phyloP scores from a whole-genome alignment of 768 basidiomycete genomes.

The Boletus huronensis region DNA sequence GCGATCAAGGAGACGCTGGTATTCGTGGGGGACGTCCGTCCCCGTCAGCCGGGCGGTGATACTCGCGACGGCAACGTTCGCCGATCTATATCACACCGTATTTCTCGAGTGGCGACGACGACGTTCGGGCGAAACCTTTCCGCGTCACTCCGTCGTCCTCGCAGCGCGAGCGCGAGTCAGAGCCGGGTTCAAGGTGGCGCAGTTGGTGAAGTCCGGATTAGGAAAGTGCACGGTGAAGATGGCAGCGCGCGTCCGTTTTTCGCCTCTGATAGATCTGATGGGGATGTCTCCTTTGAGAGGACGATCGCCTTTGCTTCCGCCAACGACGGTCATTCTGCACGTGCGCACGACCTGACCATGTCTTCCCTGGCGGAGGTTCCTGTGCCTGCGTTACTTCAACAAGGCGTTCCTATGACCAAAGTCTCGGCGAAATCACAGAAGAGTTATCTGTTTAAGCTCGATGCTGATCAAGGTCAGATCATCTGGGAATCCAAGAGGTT shows the following conservation, averaged over 20 bases:
- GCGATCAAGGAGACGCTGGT: slow-evolving; percentile 1
- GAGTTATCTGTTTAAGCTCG: slow-evolving; percentile 64
- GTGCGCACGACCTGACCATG: slow-evolving; percentile 5
- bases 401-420: slow-evolving; percentile 77
- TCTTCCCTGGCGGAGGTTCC: slow-evolving; percentile 37
- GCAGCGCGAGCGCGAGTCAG: slow-evolving; percentile 9
- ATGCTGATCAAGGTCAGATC: slow-evolving; percentile 78
- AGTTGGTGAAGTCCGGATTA: slow-evolving; percentile 20
- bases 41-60: not conserved
- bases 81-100: slow-evolving; percentile 35
- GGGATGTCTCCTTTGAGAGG: not conserved
- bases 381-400: slow-evolving; percentile 55
- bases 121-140: slow-evolving; percentile 31
- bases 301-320: not conserved
- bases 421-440: slow-evolving; percentile 77
- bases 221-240: slow-evolving; percentile 14
- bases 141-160: slow-evolving; percentile 15
- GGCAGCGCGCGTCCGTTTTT: not conserved
- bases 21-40: not conserved
- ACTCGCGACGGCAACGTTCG: slow-evolving; percentile 18
- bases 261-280: slow-evolving; percentile 2
- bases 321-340: not conserved
- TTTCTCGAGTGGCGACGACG: slow-evolving; percentile 32
- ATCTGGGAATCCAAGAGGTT: slow-evolving; percentile 72
- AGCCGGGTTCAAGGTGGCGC: not conserved